These are phyloP conservation scores for Apiospora hydei DNA, from an alignment of 2,329 filamentous ascomycete species.

Conservation along the genomic window DNA sequence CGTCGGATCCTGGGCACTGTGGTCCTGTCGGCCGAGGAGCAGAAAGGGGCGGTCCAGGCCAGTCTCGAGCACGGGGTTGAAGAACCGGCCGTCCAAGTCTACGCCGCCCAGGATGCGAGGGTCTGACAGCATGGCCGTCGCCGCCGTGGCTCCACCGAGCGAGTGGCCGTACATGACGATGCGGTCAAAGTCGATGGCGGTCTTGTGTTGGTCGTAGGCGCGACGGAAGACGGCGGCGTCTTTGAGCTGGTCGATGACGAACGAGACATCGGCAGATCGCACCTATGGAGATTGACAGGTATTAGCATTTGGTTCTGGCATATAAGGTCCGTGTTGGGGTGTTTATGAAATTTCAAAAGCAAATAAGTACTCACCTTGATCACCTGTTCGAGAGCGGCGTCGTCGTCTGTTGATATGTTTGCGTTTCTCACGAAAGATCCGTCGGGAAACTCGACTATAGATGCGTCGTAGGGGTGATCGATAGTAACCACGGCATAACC, in stretches of 20 bases:
- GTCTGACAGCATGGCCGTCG: slow-evolving; percentile 22
- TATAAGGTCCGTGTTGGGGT: too few species aligned
- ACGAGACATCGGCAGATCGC: slow-evolving; percentile 26
- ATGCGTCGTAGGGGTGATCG: slow-evolving; percentile 53
- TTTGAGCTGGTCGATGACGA: slow-evolving; percentile 28
- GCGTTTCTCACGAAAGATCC: slow-evolving; percentile 37
- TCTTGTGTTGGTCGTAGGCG: not conserved
- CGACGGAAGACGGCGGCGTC: not conserved
- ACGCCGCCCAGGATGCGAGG: slow-evolving; percentile 24
- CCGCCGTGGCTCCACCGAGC: slow-evolving; percentile 26
- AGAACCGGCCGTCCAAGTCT: slow-evolving; percentile 25
- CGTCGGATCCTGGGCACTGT: slow-evolving; percentile 40
- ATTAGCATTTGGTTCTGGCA: not conserved
- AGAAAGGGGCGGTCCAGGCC: slow-evolving; percentile 43
- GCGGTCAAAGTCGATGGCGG: slow-evolving; percentile 18
- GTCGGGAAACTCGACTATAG: slow-evolving; percentile 49
- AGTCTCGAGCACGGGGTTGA: slow-evolving; percentile 38
- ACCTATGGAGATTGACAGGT: not conserved
- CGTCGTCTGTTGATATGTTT: slow-evolving; percentile 27
- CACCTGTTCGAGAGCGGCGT: slow-evolving; percentile 21
- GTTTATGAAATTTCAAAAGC: not conserved
- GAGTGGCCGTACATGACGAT: slow-evolving; percentile 29
- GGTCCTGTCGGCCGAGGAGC: slow-evolving; percentile 40
- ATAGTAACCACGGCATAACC: slow-evolving; percentile 52
- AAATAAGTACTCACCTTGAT: slow-evolving; percentile 25